Evolutionary conservation across 306 rosid genomes (phyloP).

Genomic region (Prunus mira): DNA sequence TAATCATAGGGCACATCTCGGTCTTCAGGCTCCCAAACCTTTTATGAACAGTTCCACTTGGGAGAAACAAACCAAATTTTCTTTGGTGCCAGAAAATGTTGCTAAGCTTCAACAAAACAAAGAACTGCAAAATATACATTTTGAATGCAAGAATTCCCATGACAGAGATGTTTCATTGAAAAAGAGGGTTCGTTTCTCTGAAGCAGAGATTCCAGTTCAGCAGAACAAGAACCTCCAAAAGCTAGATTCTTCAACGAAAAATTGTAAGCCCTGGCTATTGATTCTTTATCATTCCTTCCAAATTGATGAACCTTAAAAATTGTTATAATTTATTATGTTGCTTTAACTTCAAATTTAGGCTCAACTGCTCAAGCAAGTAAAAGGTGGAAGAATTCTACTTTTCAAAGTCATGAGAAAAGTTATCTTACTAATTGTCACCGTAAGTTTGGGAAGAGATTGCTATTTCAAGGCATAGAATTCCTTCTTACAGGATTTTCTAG

Average conservation of each 20-base stretch:
- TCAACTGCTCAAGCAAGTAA: conserved; percentile 35
- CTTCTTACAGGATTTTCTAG: conserved; percentile 76
- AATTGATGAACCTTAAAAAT: background rate
- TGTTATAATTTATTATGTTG: background rate
- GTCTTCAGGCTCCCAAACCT: conserved; percentile 40
- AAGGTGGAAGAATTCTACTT: conserved; percentile 33
- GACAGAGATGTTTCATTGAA: conserved; percentile 32
- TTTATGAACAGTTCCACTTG: conserved; percentile 20
- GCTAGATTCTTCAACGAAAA: conserved; percentile 37
- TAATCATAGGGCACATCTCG: conserved; percentile 24
- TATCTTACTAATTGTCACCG: conserved; percentile 31
- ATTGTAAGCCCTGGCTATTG: conserved; percentile 23
- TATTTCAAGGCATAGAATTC: conserved; percentile 71
- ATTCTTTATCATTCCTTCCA: background rate
- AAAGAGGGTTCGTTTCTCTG: conserved; percentile 64
- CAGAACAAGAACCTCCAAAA: conserved; percentile 36
- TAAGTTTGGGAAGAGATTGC: conserved; percentile 35
- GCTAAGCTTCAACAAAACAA: conserved; percentile 32
- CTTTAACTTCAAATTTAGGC: conserved; percentile 42
- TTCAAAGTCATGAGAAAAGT: conserved; percentile 27
- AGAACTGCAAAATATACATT: conserved; percentile 25
- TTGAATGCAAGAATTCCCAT: conserved; percentile 23
- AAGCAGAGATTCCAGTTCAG: conserved; percentile 42
- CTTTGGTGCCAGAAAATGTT: conserved; percentile 24
- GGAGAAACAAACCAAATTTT: conserved; percentile 25